These are phyloP conservation scores for Tetrapisispora fleetii DNA, from an alignment of 805 yeast genomes.

Conservation along the genomic window DNA sequence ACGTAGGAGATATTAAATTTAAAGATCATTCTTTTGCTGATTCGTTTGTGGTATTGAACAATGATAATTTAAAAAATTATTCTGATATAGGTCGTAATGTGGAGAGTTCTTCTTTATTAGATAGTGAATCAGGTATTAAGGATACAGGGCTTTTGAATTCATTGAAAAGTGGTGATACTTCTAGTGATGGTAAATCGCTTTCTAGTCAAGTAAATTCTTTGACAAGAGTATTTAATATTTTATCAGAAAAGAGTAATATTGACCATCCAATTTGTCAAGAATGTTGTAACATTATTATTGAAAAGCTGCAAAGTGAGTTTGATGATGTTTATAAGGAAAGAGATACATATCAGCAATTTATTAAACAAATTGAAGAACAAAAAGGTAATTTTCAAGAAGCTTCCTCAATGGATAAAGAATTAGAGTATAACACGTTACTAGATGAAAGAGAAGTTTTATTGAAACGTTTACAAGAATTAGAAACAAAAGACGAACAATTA, in stretches of 20 bases:
- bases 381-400: constrained; percentile 38
- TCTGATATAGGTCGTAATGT: background rate
- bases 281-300: constrained; percentile 60
- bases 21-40: constrained; percentile 13
- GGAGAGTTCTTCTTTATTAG: constrained; percentile 22
- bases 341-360: constrained; percentile 63
- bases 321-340: constrained; percentile 69
- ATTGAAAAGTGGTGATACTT: constrained; percentile 9
- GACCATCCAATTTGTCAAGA: constrained; percentile 85
- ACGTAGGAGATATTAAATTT: constrained; percentile 24
- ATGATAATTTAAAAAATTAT: constrained; percentile 4
- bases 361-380: constrained; percentile 56
- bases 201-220: constrained; percentile 44
- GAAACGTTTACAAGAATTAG: constrained; percentile 19
- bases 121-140: constrained; percentile 13
- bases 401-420: constrained; percentile 11
- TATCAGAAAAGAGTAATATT: constrained; percentile 64
- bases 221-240: constrained; percentile 56
- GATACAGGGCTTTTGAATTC: constrained; percentile 3
- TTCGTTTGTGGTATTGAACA: constrained; percentile 19
- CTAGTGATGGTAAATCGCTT: constrained; percentile 22
- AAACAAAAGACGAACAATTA: constrained; percentile 32
- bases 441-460: constrained; percentile 16
- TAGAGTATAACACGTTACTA: constrained; percentile 30
- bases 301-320: constrained; percentile 56